Evolutionary conservation across 176 grass and related monocot genomes (phyloP), one percentile per base, ranked within the genome.

Genomic region (Oropetium thomaeum): DNA sequence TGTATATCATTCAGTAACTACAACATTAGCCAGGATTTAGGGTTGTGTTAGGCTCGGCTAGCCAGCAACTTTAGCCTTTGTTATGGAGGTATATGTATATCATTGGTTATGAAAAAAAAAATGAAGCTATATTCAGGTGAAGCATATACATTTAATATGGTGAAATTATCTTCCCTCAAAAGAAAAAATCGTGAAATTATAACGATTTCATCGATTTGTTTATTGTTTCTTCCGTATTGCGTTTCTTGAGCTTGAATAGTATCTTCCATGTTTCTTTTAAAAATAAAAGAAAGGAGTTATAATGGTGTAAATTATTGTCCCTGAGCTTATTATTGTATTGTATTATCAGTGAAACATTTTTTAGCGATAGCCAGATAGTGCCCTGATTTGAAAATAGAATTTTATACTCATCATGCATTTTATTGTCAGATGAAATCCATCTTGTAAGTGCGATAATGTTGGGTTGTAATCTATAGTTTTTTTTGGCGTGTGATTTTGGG

Each of bases 81-180:
- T n/a, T n/a, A n/a, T n/a, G n/a, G n/a, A n/a, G n/a, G n/a, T n/a
- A n/a, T n/a, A n/a, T n/a, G 20, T 33, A 55, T 74, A 41, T 30
- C 4, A 39, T 54, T 17, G 31, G 64, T 52, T 16, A 17, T 0
- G 44, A 20, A 13, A 12, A 20, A 13, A 12, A 69, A n/a, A 22
- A 31, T 61, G 64, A 51, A 61, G 30, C 7, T 76, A 69, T 76
- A 44, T 67, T 8, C n/a, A 52, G 22, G 49, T 52, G 49, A 52
- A 22, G 1, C 49, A 51, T 47, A 28, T 33, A 22, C 26, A 57
- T 54, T 43, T 41, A 37, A 40, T 34, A 65, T 67, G 12, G 48
- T 49, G 29, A 25, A 43, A 51, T 15, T 45, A 62, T 45, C n/a
- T n/a, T n/a, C n/a, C n/a, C n/a, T n/a, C n/a, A n/a, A n/a, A n/a